These are phyloP conservation scores for Avena eriantha DNA, from an alignment of 176 grass and related monocot genomes.

Conservation along the genomic window DNA sequence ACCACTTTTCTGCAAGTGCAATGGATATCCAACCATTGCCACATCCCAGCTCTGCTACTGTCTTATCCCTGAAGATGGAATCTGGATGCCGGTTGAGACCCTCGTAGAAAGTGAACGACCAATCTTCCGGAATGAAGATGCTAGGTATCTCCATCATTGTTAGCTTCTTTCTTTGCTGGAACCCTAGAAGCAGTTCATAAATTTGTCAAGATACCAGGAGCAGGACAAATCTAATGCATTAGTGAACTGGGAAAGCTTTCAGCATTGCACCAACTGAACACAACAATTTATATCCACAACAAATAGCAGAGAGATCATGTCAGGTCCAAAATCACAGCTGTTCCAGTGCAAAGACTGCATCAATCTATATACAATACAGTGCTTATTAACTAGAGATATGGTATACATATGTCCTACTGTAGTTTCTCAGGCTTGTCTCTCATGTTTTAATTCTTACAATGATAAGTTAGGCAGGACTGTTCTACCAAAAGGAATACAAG, in stretches of 20 bases:
- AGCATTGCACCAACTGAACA: constrained; percentile 7
- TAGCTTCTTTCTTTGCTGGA: constrained; percentile 84
- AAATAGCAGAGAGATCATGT: not conserved
- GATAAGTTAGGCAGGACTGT: not conserved
- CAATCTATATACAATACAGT: not conserved
- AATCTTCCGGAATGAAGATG: constrained; percentile 99
- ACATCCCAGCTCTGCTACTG: constrained; percentile 79
- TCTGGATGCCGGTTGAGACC: constrained; percentile 88
- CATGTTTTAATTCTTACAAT: not conserved
- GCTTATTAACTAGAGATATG: not conserved
- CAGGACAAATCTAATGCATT: constrained; percentile 7
- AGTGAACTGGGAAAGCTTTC: constrained; percentile 14
- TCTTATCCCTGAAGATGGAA: constrained; percentile 94
- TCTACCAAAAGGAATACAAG: not conserved
- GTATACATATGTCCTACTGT: not conserved
- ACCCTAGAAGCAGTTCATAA: constrained; percentile 56
- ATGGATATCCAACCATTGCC: constrained; percentile 99
- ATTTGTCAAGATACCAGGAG: constrained; percentile 33
- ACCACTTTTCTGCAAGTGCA: constrained; percentile 94
- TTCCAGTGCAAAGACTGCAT: not conserved
- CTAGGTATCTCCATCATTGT: constrained; percentile 99
- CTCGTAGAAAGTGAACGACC: constrained; percentile 99
- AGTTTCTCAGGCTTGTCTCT: not conserved
- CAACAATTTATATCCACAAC: not conserved
- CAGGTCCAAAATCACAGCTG: not conserved